Percentiles rank a stretch among this genome's conserved stretches.
These are phyloP conservation scores for Mortierella sp. DNA, from an alignment of 371 early-diverging fungal genomes.

Conservation along the genomic window DNA sequence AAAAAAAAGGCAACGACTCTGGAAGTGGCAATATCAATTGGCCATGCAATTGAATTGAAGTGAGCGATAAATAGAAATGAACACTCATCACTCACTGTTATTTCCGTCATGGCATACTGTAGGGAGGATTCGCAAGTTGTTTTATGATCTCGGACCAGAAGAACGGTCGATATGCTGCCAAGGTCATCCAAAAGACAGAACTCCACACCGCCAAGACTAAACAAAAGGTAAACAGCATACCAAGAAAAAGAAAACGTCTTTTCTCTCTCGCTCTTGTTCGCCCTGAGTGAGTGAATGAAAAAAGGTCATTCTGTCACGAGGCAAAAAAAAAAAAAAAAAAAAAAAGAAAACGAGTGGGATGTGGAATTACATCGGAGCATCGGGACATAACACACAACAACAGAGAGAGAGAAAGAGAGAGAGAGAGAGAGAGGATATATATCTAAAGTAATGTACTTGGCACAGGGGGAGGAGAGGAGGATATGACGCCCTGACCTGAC, in stretches of 20 bases:
- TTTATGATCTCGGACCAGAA: slow-evolving; percentile 71
- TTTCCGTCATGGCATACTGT: background rate
- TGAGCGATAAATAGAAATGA: background rate
- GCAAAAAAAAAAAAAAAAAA: slow-evolving; percentile 1
- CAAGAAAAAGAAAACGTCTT: background rate
- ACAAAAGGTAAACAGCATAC: slow-evolving; percentile 66
- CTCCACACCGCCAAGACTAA: slow-evolving; percentile 71
- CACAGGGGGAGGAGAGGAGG: background rate
- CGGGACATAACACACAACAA: background rate
- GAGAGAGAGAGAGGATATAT: no score
- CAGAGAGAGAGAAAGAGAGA: no score
- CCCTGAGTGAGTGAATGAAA: background rate
- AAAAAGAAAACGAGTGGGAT: background rate
- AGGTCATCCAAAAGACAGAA: slow-evolving; percentile 81
- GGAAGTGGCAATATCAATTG: no score
- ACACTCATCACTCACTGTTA: background rate
- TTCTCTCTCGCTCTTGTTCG: background rate
- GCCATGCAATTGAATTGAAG: background rate
- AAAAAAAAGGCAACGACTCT: background rate
- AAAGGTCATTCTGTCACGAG: slow-evolving; percentile 5
- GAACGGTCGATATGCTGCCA: slow-evolving; percentile 76
- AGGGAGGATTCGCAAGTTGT: slow-evolving; percentile 96
- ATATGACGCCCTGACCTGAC: background rate
- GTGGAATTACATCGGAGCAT: background rate
- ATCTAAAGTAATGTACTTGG: background rate